These are phyloP conservation scores for Nicotiana obtusifolia DNA, from an alignment of 257 asterid genomes.

Conservation along the genomic window DNA sequence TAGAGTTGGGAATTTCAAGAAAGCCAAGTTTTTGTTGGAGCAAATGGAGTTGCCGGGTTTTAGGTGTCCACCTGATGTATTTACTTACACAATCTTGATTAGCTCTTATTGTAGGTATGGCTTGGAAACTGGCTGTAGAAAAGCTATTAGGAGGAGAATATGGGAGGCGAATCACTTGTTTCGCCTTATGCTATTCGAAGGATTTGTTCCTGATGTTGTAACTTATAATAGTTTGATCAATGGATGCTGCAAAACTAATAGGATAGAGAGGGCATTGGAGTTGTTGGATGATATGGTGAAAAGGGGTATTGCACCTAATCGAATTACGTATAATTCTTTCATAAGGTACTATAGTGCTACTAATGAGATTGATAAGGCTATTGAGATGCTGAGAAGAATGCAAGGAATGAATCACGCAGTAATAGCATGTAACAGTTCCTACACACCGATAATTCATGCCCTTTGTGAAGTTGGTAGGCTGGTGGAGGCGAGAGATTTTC, in stretches of 20 bases:
- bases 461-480: conserved; percentile 79
- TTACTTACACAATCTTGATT: conserved; percentile 73
- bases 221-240: conserved; percentile 87
- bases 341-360: conserved; percentile 72
- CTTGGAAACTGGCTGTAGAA: conserved; percentile 63
- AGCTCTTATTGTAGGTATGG: conserved; percentile 73
- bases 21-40: conserved; percentile 64
- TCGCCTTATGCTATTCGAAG: conserved; percentile 76
- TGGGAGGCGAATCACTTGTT: conserved; percentile 96
- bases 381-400: conserved; percentile 79
- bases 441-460: conserved; percentile 70
- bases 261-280: conserved; percentile 86
- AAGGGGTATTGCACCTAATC: conserved; percentile 68
- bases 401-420: conserved; percentile 54
- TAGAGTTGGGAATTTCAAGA: conserved; percentile 72
- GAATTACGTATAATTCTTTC: conserved; percentile 75
- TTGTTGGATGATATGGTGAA: conserved; percentile 70
- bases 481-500: conserved; percentile 52
- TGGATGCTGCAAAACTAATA: conserved; percentile 84
- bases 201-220: conserved; percentile 85
- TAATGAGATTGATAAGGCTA: conserved; percentile 78
- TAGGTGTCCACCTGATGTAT: conserved; percentile 67
- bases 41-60: conserved; percentile 95
- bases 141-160: conserved; percentile 74
- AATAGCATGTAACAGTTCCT: conserved; percentile 60